Evolutionary conservation across 2,329 filamentous ascomycete genomes (phyloP).

Genomic region (Colletotrichum orchidophilum): DNA sequence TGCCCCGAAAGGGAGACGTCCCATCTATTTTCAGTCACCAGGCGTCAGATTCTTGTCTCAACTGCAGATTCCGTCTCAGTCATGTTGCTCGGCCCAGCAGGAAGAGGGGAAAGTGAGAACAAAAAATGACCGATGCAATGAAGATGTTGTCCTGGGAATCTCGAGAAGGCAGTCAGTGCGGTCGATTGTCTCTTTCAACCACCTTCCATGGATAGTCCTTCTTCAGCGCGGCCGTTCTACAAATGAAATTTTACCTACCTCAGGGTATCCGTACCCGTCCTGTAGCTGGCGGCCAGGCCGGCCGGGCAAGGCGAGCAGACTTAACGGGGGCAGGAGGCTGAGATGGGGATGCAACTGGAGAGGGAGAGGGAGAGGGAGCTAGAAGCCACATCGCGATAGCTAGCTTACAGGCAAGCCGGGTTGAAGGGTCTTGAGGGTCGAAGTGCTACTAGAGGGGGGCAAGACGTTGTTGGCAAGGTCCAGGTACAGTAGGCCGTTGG

Average conservation of each 20-base stretch:
- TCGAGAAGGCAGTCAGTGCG: not conserved
- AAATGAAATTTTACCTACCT: not conserved
- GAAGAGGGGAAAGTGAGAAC: too few species aligned
- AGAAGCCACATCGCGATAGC: not conserved
- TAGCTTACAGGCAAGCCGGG: not conserved
- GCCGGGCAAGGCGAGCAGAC: slow-evolving; percentile 22
- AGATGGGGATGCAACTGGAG: slow-evolving; percentile 11
- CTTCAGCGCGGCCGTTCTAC: not conserved
- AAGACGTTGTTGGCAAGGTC: slow-evolving; percentile 18
- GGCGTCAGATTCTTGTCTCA: not conserved
- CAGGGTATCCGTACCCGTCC: not conserved
- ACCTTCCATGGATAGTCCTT: slow-evolving; percentile 2
- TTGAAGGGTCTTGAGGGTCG: not conserved
- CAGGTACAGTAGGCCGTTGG: slow-evolving; percentile 8
- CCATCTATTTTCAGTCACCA: not conserved
- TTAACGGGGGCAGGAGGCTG: not conserved
- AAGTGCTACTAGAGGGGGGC: not conserved
- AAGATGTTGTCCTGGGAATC: not conserved
- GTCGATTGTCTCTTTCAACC: slow-evolving; percentile 12
- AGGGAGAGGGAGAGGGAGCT: not conserved
- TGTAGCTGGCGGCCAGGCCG: slow-evolving; percentile 24
- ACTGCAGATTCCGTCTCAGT: not conserved
- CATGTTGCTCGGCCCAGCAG: not conserved
- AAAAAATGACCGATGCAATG: not conserved
- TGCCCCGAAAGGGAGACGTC: not conserved